Percentiles rank a stretch among this genome's conserved stretches.
These are phyloP conservation scores for Pythium volutum DNA, from an alignment of 352 stramenopile genomes.

Conservation along the genomic window DNA sequence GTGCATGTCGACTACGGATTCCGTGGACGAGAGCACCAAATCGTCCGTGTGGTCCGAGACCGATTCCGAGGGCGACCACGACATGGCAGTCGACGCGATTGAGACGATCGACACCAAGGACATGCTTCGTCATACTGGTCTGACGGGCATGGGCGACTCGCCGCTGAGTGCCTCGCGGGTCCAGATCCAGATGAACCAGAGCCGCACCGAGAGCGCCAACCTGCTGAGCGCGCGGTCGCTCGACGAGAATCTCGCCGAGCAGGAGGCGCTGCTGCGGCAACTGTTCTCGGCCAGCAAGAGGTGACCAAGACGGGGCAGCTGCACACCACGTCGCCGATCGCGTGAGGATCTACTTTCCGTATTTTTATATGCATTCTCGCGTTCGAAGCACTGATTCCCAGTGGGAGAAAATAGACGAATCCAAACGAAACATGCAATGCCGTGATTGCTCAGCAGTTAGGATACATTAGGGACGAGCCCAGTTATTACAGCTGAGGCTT, in stretches of 20 bases:
- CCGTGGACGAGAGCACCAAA: background rate
- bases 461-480: too few relatives aligned
- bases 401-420: too few relatives aligned
- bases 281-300: constrained; percentile 13
- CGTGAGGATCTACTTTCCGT: too few relatives aligned
- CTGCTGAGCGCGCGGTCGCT: constrained; percentile 7
- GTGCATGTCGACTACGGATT: background rate
- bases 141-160: background rate
- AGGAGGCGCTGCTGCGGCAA: constrained; percentile 22
- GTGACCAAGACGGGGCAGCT: too few relatives aligned
- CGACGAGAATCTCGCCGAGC: constrained; percentile 23
- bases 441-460: too few relatives aligned
- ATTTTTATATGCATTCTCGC: too few relatives aligned
- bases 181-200: background rate
- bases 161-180: constrained; percentile 9
- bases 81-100: constrained; percentile 18
- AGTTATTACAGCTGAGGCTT: too few relatives aligned
- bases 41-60: too few relatives aligned
- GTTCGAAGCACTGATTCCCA: too few relatives aligned
- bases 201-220: constrained; percentile 5
- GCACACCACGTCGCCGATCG: too few relatives aligned
- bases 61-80: background rate
- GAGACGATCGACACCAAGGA: constrained; percentile 50
- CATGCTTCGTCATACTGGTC: constrained; percentile 32
- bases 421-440: too few relatives aligned